Evolutionary conservation across 345 rosid genomes (phyloP), one percentile per base, ranked within the genome.

Genomic region (Syzygium aqueum): DNA sequence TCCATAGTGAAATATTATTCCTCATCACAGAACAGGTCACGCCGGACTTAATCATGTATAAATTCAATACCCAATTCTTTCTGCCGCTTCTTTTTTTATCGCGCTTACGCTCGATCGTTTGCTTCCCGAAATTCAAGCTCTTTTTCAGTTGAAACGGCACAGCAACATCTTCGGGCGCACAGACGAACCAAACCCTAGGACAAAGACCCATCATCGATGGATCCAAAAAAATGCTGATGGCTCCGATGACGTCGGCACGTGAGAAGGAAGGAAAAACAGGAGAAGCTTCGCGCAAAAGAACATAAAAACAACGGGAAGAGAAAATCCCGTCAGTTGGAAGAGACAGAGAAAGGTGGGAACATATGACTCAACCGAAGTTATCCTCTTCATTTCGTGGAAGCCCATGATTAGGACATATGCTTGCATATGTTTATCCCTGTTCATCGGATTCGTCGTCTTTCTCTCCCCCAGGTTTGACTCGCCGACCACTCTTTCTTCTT

Each of bases 91-190:
- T 6, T 1, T 30, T 30, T 65, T 30, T 30, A 7, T 8, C 0
- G 3, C 0, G 12, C 0, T 30, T 7, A 16, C 1, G 30, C 17
- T 0, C 6, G 1, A 30, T 16, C 3, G 1, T 4, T n/a, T 1
- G 9, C 30, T 30, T 30, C 1, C 49, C 5, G 27, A 8, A 33
- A 33, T 9, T 67, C 46, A 33, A 17, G 8, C 80, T 19, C 46
- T 5, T 33, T 3, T 9, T 8, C 8, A 8, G 46, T 67, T 19
- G 80, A 19, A 67, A 33, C 19, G 40, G 80, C 3, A 37, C 49
- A 33, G 49, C 27, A 6, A 19, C 4, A 10, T 1, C 80, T 11
- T 6, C 25, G 80, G 8, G 49, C 13, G 9, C 3, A 7, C 5
- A 5, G 46, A 19, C 80, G 49, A 37, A 2, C 46, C 46, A 17